These are phyloP conservation scores for Teunomyces funiuensis DNA, from an alignment of 805 yeast genomes.

Conservation along the genomic window DNA sequence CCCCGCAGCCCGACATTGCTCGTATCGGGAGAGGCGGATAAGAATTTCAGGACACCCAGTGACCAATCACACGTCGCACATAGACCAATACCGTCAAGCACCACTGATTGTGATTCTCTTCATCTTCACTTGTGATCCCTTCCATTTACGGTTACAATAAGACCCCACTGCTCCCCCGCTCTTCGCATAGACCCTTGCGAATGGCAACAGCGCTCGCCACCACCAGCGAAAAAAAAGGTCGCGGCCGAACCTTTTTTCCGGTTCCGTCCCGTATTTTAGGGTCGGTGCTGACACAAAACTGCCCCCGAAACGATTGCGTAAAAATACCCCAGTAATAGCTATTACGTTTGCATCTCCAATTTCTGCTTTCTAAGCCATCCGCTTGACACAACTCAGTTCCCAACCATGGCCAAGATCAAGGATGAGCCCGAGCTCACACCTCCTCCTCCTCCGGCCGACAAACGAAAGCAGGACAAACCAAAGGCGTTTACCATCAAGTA, in stretches of 20 bases:
- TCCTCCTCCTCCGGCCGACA: background rate
- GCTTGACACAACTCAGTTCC: background rate
- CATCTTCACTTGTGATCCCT: too few relatives aligned
- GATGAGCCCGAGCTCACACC: constrained; percentile 11
- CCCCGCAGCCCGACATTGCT: too few relatives aligned
- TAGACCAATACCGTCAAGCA: too few relatives aligned
- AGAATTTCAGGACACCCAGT: too few relatives aligned
- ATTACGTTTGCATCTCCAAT: background rate
- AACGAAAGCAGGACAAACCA: constrained; percentile 25
- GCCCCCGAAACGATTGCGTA: background rate
- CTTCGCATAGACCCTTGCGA: too few relatives aligned
- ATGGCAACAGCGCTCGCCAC: too few relatives aligned
- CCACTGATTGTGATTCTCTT: too few relatives aligned
- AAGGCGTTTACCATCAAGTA: constrained; percentile 47
- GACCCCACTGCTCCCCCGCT: too few relatives aligned
- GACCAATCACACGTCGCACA: too few relatives aligned
- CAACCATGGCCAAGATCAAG: constrained; percentile 16
- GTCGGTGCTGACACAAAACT: constrained; percentile 1
- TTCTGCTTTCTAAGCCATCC: background rate
- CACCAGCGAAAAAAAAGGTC: background rate
- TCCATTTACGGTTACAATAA: too few relatives aligned
- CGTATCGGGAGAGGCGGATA: too few relatives aligned
- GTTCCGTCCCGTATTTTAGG: background rate
- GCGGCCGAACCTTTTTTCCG: background rate
- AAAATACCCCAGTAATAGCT: background rate